Evolutionary conservation across 768 basidiomycete genomes (phyloP).

Genomic region (Crepidotus variabilis): DNA sequence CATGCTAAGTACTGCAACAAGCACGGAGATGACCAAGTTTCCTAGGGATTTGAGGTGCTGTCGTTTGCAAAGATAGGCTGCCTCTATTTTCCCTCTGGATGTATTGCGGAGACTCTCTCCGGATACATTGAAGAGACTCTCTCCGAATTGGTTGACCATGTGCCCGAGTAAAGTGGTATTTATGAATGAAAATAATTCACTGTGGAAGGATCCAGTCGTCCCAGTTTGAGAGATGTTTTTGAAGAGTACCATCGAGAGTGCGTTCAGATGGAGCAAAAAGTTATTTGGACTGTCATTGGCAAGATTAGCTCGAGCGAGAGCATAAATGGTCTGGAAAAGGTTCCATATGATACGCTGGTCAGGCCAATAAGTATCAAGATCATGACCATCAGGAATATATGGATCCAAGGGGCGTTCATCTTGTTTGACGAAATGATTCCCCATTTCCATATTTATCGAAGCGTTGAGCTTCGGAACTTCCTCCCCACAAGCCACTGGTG

Average conservation of each 20-base stretch:
- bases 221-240: background rate
- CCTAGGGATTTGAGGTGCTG: constrained; percentile 10
- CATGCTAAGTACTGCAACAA: constrained; percentile 19
- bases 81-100: constrained; percentile 12
- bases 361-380: too few relatives aligned
- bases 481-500: too few relatives aligned
- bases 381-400: too few relatives aligned
- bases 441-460: too few relatives aligned
- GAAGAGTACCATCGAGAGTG: constrained; percentile 1
- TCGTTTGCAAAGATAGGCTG: constrained; percentile 17
- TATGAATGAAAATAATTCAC: too few relatives aligned
- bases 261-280: constrained; percentile 14
- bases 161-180: too few relatives aligned
- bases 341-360: too few relatives aligned
- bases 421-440: too few relatives aligned
- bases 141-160: too few relatives aligned
- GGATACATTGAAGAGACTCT: too few relatives aligned
- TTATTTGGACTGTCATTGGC: constrained; percentile 21
- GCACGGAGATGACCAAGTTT: constrained; percentile 12
- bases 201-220: background rate
- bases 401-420: too few relatives aligned
- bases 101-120: constrained; percentile 6
- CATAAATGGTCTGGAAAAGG: constrained; percentile 16
- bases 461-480: too few relatives aligned
- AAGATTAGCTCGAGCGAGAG: constrained; percentile 18